Base-by-base conservation (phyloP, 148 eudicot species). In the Chenopodium suecicum region DNA sequence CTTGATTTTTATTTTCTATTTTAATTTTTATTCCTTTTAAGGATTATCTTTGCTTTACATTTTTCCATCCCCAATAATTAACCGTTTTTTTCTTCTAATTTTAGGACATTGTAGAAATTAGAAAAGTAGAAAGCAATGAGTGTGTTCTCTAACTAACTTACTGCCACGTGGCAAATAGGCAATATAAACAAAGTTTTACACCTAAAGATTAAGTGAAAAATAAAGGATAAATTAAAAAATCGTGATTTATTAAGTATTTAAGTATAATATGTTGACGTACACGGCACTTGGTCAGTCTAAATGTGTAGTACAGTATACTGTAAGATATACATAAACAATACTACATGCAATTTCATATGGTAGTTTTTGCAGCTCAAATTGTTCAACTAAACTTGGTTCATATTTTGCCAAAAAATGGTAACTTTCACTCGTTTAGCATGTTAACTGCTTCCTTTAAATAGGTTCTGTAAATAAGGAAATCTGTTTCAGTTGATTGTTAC, bases 241-340 rank as follows among this genome's bases (percentile, higher is more conserved):
- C 2, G 29, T 29, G 37, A 29, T 67, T 16, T 67, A 17, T 54
- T 54, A 54, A 54, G 4, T 27, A 67, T 41, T 54, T 54, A 54
- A 54, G 14, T 27, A 67, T 41, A 13, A 37, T 67, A n/a, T 3
- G 32, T 85, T 82, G 63, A 62, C 85, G 87, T 85, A 73, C 69
- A 85, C 82, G 85, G 76, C 79, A 85, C 85, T 78, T 82, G 50
- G 82, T 56, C 72, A 52, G 17, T 14, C 22, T 17, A 56, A 14
- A 54, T 54, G 60, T 54, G 60, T 41, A 41, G 44, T 34, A 34
- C 41, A 34, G 41, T 52, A 52, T 14, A 52, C 56, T 52, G 56
- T 52, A 52, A 9, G 56, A 52, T 11, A 52, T 52, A 10, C 16
- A 14, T 52, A 52, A 10, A 14, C 16, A 52, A 52, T 52, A 52